These are phyloP conservation scores for Cadophora luteo-olivacea DNA, from an alignment of 2,329 filamentous ascomycete genomes.

Conservation along the genomic window DNA sequence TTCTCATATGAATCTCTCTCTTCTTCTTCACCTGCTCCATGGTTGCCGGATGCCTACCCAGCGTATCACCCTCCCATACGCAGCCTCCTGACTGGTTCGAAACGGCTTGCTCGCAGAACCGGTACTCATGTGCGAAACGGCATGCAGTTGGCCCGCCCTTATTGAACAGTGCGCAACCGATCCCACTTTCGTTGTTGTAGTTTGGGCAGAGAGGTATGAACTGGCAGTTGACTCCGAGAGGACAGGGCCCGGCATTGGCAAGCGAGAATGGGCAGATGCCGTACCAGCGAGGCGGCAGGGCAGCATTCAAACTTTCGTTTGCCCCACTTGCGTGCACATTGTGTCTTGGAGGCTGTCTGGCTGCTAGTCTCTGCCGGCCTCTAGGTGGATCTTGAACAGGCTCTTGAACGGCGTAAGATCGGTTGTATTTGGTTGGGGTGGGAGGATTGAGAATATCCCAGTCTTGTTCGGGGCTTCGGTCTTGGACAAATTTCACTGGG, in stretches of 20 bases:
- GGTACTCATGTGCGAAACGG: constrained; percentile 4
- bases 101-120: neutral
- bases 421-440: neutral
- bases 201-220: constrained; percentile 21
- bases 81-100: neutral
- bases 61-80: neutral
- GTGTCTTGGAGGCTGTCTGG: neutral
- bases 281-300: constrained; percentile 23
- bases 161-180: neutral
- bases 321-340: neutral
- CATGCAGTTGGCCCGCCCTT: neutral
- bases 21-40: neutral
- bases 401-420: neutral
- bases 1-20: constrained; percentile 10
- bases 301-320: constrained; percentile 3
- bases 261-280: constrained; percentile 30
- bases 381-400: neutral
- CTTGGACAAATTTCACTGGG: neutral
- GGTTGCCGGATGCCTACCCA: neutral
- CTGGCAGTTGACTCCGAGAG: constrained; percentile 15
- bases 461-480: neutral
- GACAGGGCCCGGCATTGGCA: constrained; percentile 5
- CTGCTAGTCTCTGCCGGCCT: no score
- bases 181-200: constrained; percentile 20
- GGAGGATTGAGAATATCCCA: neutral